Percentiles rank a stretch among this genome's conserved stretches.
Evolutionary conservation across 106 monocot genomes (phyloP).

Genomic region (Platanthera zijinensis): DNA sequence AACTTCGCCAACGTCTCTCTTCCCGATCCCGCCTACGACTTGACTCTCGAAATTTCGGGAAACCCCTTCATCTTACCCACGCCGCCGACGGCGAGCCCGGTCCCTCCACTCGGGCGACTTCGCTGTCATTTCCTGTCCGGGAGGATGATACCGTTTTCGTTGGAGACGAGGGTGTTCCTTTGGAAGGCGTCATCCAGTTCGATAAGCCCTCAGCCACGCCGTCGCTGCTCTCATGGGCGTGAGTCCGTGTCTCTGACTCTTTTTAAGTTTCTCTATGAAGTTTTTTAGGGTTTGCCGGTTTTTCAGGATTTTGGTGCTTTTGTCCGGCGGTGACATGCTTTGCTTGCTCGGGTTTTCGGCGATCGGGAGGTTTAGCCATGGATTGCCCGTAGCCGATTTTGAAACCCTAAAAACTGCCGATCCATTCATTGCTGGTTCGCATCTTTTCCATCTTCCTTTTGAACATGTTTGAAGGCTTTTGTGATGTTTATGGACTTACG

Average conservation of each 20-base stretch:
- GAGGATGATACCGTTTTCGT: slow-evolving; percentile 8
- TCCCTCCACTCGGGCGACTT: background rate
- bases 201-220: slow-evolving; percentile 37
- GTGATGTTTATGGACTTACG: background rate
- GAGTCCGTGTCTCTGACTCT: slow-evolving; percentile 1
- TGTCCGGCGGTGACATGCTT: slow-evolving; percentile 65
- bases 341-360: slow-evolving; percentile 73
- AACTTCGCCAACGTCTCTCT: background rate
- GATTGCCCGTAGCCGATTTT: slow-evolving; percentile 46
- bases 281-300: background rate
- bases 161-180: slow-evolving; percentile 57
- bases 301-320: slow-evolving; percentile 58
- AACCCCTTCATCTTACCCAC: slow-evolving; percentile 4
- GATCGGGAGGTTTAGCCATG: slow-evolving; percentile 85
- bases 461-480: background rate
- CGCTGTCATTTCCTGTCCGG: background rate
- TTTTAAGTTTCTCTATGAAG: background rate
- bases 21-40: background rate
- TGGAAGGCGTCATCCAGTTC: slow-evolving; percentile 84
- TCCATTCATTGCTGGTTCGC: slow-evolving; percentile 77
- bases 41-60: background rate
- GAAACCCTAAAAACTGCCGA: slow-evolving; percentile 76
- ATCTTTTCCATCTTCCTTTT: background rate
- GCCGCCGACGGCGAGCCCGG: background rate
- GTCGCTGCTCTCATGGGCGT: slow-evolving; percentile 47